Conservation (phyloP, 768 basidiomycete species). For the Phaffia tasmanica region DNA sequence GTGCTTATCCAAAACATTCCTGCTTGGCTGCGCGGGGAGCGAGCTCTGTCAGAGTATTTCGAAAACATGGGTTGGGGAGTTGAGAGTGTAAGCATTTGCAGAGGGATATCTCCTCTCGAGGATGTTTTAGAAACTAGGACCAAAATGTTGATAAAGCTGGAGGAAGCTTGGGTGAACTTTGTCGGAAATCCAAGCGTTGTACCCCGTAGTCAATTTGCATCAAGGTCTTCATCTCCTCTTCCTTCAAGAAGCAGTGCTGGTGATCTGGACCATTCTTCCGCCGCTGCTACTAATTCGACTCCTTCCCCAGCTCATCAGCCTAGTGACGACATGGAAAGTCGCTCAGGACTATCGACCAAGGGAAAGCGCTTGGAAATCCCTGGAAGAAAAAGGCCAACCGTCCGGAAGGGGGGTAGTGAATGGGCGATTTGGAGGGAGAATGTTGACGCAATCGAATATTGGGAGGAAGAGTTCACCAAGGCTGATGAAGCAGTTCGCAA, state of each 20-base stretch:
- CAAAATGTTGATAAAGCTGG: slow-evolving; percentile 62
- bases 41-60: slow-evolving; percentile 26
- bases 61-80: slow-evolving; percentile 44
- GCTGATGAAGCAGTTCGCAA: slow-evolving; percentile 74
- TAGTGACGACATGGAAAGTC: background rate
- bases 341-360: background rate
- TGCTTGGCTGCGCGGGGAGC: slow-evolving; percentile 36
- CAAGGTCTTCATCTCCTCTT: slow-evolving; percentile 1
- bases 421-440: slow-evolving; percentile 38
- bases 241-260: background rate
- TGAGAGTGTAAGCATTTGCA: slow-evolving; percentile 80
- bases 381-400: slow-evolving; percentile 14
- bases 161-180: slow-evolving; percentile 76
- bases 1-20: slow-evolving; percentile 17
- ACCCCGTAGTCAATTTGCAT: slow-evolving; percentile 48
- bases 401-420: slow-evolving; percentile 14
- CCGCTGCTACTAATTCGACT: background rate
- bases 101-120: slow-evolving; percentile 67
- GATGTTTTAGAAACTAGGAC: slow-evolving; percentile 67
- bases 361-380: slow-evolving; percentile 12
- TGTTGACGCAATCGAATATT: slow-evolving; percentile 81
- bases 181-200: slow-evolving; percentile 87
- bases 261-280: too few species aligned
- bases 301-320: background rate
- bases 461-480: slow-evolving; percentile 65